These are phyloP conservation scores for Capsicum baccatum DNA, from an alignment of 257 asterid species.

Conservation along the genomic window DNA sequence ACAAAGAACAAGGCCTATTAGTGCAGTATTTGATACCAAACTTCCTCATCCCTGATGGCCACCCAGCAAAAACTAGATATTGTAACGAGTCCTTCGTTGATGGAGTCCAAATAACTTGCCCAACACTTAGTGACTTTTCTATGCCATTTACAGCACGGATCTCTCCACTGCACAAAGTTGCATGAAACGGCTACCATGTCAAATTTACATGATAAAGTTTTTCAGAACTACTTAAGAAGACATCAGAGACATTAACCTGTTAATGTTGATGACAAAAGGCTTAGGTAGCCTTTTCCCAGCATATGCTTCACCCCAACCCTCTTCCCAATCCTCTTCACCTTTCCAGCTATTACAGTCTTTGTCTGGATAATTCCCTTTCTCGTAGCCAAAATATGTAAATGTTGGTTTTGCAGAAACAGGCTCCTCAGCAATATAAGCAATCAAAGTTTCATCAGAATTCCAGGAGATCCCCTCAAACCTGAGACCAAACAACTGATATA, in stretches of 20 bases:
- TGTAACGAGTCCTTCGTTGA: constrained; percentile 48
- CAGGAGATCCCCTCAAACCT: constrained; percentile 99
- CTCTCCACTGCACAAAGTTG: constrained; percentile 72
- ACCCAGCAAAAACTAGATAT: constrained; percentile 81
- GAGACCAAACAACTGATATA: constrained; percentile 29
- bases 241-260: constrained; percentile 50
- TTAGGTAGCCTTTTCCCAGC: constrained; percentile 87
- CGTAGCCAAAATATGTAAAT: constrained; percentile 57
- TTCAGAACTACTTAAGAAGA: constrained; percentile 9
- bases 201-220: background rate
- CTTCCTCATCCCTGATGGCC: constrained; percentile 83
- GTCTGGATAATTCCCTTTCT: constrained; percentile 55
- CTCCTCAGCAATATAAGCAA: constrained; percentile 95
- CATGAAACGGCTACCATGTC: background rate
- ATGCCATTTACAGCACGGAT: constrained; percentile 57
- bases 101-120: constrained; percentile 96
- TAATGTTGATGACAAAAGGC: constrained; percentile 66
- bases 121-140: constrained; percentile 70
- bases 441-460: constrained; percentile 76
- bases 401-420: constrained; percentile 70
- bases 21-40: constrained; percentile 83
- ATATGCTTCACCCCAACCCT: constrained; percentile 98
- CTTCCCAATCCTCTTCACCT: constrained; percentile 93
- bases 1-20: constrained; percentile 84
- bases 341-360: constrained; percentile 83